These are phyloP conservation scores for Lactifluus pinguis DNA, from an alignment of 768 basidiomycete genomes.

Conservation along the genomic window DNA sequence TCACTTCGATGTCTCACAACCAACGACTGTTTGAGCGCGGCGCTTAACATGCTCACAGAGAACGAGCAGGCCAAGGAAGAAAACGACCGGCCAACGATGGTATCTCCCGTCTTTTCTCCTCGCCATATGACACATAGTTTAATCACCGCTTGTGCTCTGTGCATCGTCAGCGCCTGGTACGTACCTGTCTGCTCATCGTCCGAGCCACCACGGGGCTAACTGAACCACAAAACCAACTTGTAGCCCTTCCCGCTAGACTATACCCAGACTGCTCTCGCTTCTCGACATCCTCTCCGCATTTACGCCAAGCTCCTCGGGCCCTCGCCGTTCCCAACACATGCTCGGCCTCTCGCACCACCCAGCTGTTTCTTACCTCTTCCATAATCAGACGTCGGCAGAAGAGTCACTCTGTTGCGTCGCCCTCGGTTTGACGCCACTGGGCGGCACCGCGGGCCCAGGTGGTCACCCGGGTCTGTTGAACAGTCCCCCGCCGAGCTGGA, in stretches of 20 bases:
- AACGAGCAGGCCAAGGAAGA: constrained; percentile 56
- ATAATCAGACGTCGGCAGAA: constrained; percentile 33
- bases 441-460: too few relatives aligned
- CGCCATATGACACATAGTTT: constrained; percentile 3
- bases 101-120: constrained; percentile 25
- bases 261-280: constrained; percentile 81
- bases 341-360: too few relatives aligned
- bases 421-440: too few relatives aligned
- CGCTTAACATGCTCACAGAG: constrained; percentile 32
- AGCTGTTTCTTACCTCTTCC: background rate
- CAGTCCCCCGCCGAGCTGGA: too few relatives aligned
- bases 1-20: constrained; percentile 16
- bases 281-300: constrained; percentile 57
- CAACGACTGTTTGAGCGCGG: constrained; percentile 15
- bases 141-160: background rate
- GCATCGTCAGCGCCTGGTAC: constrained; percentile 43
- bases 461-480: too few relatives aligned
- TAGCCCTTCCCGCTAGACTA: constrained; percentile 85
- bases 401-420: constrained; percentile 28
- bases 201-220: background rate
- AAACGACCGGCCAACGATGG: constrained; percentile 65
- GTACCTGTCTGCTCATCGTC: constrained; percentile 22
- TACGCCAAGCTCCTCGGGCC: constrained; percentile 72
- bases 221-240: background rate
- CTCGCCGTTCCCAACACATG: constrained; percentile 64